Evolutionary conservation across 129 eudicot genomes (phyloP).

Genomic region (Flaveria sonorensis): DNA sequence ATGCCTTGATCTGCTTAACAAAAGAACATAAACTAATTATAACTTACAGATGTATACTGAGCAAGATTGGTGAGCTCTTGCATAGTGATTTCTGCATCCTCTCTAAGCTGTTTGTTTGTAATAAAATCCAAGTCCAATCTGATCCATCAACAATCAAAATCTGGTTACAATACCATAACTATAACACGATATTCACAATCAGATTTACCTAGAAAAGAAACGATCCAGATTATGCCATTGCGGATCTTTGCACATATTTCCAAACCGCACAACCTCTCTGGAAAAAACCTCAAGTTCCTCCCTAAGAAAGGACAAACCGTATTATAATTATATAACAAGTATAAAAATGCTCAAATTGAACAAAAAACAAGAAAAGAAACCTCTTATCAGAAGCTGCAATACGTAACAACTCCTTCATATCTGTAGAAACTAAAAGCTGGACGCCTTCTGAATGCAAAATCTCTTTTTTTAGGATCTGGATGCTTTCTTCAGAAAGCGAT

Average conservation of each 20-base stretch:
- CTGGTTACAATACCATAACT: constrained; percentile 7
- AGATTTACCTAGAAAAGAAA: constrained; percentile 67
- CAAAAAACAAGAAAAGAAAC: constrained; percentile 36
- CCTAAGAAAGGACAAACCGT: constrained; percentile 39
- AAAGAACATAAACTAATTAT: not conserved
- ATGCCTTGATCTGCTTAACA: not conserved
- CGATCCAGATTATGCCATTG: constrained; percentile 94
- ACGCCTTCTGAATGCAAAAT: constrained; percentile 85
- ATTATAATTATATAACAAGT: not conserved
- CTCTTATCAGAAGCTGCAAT: constrained; percentile 96
- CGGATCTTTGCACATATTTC: constrained; percentile 88
- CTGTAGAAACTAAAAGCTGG: constrained; percentile 78
- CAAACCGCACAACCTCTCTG: constrained; percentile 90
- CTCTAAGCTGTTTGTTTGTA: constrained; percentile 51
- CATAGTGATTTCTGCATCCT: constrained; percentile 77
- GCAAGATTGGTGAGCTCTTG: constrained; percentile 72
- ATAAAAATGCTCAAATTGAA: not conserved
- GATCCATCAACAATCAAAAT: constrained; percentile 36
- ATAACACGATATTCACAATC: constrained; percentile 11
- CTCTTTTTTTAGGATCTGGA: constrained; percentile 62
- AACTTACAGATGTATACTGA: constrained; percentile 90
- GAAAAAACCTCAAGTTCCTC: constrained; percentile 85
- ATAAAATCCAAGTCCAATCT: constrained; percentile 71
- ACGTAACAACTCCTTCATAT: constrained; percentile 64
- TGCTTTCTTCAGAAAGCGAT: constrained; percentile 82